These are phyloP conservation scores for Vishniacozyma victoriae DNA, from an alignment of 768 basidiomycete species.

Conservation along the genomic window DNA sequence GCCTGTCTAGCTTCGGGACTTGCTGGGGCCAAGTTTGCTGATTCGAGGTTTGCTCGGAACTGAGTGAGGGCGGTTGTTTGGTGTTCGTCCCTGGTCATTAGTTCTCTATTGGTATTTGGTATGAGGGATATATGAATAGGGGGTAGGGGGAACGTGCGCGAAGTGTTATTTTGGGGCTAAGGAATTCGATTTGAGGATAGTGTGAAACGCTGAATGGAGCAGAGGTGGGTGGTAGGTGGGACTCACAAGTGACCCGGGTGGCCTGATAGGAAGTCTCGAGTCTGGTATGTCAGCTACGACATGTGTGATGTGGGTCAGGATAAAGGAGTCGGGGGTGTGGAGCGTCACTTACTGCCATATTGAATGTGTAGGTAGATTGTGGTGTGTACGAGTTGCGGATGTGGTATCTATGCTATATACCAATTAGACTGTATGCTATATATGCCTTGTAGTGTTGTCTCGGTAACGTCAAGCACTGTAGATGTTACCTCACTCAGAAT, in stretches of 20 bases:
- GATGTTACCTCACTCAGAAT: too few relatives aligned
- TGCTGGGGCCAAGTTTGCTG: slow-evolving; percentile 38
- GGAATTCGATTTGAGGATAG: not conserved
- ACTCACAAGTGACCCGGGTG: slow-evolving; percentile 66
- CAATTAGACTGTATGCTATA: too few relatives aligned
- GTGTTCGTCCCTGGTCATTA: slow-evolving; percentile 22
- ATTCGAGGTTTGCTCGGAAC: slow-evolving; percentile 60
- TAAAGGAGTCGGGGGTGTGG: not conserved
- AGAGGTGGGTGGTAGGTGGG: not conserved
- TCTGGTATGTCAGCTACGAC: slow-evolving; percentile 7
- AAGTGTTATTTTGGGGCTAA: too few relatives aligned
- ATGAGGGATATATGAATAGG: not conserved
- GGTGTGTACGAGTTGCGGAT: too few relatives aligned
- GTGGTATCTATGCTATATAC: too few relatives aligned
- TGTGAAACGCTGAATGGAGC: not conserved
- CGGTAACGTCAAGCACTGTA: too few relatives aligned
- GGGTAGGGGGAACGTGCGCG: not conserved
- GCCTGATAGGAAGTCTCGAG: slow-evolving; percentile 59
- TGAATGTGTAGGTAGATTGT: too few relatives aligned
- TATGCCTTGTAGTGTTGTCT: too few relatives aligned
- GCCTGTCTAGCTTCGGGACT: slow-evolving; percentile 14
- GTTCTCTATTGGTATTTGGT: not conserved
- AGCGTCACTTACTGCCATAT: not conserved
- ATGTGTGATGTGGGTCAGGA: not conserved
- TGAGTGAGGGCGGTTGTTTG: slow-evolving; percentile 65